These are phyloP conservation scores for Paecilomyces variotii DNA, from an alignment of 2,329 filamentous ascomycete genomes.

Conservation along the genomic window DNA sequence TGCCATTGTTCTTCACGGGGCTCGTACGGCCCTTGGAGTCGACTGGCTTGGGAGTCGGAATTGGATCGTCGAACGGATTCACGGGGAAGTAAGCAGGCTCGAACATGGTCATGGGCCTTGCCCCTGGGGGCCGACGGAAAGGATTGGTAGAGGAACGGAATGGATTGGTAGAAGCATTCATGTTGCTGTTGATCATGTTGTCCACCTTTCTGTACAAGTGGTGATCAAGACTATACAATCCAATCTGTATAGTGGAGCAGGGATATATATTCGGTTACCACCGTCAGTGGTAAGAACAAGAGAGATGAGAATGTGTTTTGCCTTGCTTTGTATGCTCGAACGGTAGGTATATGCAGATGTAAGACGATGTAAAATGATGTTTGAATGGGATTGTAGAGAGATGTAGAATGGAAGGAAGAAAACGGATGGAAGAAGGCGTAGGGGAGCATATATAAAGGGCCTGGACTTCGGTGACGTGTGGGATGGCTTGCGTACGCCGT, in stretches of 20 bases:
- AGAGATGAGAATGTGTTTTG: neutral
- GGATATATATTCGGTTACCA: constrained; percentile 58
- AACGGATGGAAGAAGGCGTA: constrained; percentile 6
- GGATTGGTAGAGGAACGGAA: constrained; percentile 8
- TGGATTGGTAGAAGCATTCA: constrained; percentile 4
- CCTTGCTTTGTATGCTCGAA: neutral
- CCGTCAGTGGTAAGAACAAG: constrained; percentile 3
- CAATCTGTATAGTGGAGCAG: constrained; percentile 60
- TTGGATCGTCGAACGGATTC: neutral
- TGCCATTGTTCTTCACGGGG: neutral
- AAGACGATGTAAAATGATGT: no score
- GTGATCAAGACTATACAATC: constrained; percentile 58
- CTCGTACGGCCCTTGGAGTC: constrained; percentile 11
- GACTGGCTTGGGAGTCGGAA: constrained; percentile 14
- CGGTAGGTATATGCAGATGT: neutral
- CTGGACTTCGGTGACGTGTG: constrained; percentile 5
- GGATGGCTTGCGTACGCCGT: constrained; percentile 30
- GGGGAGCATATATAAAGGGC: neutral
- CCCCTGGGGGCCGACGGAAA: constrained; percentile 1
- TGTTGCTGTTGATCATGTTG: neutral
- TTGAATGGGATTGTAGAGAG: neutral
- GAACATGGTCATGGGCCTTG: constrained; percentile 1
- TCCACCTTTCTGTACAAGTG: constrained; percentile 44
- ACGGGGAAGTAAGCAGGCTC: constrained; percentile 2
- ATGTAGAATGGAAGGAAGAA: neutral